phyloP scores from a whole-genome alignment of 2,329 filamentous ascomycete genomes.

The Polytolypa hystricis region DNA sequence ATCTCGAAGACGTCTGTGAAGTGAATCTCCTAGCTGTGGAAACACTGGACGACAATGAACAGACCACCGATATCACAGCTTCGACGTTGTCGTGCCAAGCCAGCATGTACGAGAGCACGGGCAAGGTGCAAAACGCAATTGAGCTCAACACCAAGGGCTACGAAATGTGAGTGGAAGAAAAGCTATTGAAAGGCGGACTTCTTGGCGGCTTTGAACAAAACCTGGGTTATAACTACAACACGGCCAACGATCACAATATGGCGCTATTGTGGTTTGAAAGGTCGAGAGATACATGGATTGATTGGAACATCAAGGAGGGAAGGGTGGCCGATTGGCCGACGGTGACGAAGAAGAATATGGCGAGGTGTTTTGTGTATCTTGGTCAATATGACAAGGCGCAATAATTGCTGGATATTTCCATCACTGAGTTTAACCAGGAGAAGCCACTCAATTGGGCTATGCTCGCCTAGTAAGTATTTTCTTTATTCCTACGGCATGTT shows the following conservation, averaged over 20 bases:
- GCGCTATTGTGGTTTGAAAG: slow-evolving; percentile 2
- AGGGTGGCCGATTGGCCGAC: neutral
- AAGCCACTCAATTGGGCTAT: slow-evolving; percentile 2
- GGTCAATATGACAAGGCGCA: neutral
- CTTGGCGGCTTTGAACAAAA: slow-evolving; percentile 3
- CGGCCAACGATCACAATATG: slow-evolving; percentile 5
- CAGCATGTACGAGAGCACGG: slow-evolving; percentile 4
- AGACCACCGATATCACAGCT: neutral
- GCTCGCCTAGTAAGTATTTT: slow-evolving; percentile 3
- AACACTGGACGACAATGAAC: neutral
- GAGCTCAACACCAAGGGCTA: slow-evolving; percentile 3
- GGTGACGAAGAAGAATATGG: slow-evolving; percentile 2
- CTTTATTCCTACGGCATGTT: neutral
- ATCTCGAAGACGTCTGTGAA: slow-evolving; percentile 1
- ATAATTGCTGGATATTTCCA: slow-evolving; percentile 2
- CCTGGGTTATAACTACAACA: slow-evolving; percentile 6
- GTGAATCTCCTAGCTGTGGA: neutral
- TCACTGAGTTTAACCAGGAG: neutral
- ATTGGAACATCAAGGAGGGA: slow-evolving; percentile 1
- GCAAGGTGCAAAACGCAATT: slow-evolving; percentile 2
- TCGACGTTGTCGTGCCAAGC: slow-evolving; percentile 2
- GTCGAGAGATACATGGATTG: neutral
- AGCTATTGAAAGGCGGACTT: slow-evolving; percentile 1
- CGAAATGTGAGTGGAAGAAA: slow-evolving; percentile 3
- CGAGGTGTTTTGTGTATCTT: slow-evolving; percentile 2